phyloP scores from a whole-genome alignment of 192 early-diverging fungal genomes.

The Dissophora globulifera region DNA sequence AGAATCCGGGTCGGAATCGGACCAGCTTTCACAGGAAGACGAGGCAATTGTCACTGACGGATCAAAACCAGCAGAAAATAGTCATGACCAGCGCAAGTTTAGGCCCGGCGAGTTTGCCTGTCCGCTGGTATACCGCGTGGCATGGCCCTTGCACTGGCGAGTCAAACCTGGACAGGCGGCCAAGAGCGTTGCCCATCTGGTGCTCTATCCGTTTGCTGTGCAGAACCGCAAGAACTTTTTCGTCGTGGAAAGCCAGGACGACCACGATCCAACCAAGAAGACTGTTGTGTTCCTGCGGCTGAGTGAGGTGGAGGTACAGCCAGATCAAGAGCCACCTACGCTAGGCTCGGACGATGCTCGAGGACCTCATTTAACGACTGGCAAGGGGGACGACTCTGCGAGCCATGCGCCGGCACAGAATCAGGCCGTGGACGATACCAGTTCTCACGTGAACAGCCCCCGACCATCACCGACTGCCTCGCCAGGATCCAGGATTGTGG shows the following conservation, averaged over 20 bases:
- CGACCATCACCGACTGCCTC: slow-evolving; percentile 54
- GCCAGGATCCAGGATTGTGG: slow-evolving; percentile 46
- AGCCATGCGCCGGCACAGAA: not conserved
- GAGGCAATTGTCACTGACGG: slow-evolving; percentile 51
- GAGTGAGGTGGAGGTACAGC: slow-evolving; percentile 47
- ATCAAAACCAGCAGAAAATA: slow-evolving; percentile 8
- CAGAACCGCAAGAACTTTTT: slow-evolving; percentile 81
- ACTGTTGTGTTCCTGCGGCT: slow-evolving; percentile 44
- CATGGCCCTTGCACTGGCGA: slow-evolving; percentile 81
- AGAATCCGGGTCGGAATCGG: slow-evolving; percentile 55
- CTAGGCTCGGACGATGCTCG: slow-evolving; percentile 13
- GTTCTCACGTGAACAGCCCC: slow-evolving; percentile 48
- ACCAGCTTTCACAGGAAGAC: slow-evolving; percentile 66
- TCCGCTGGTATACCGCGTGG: slow-evolving; percentile 66
- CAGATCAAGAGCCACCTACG: slow-evolving; percentile 6
- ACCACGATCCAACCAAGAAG: slow-evolving; percentile 66
- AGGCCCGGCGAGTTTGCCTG: slow-evolving; percentile 77
- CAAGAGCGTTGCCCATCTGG: slow-evolving; percentile 62
- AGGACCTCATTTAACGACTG: slow-evolving; percentile 9
- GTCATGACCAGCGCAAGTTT: slow-evolving; percentile 56
- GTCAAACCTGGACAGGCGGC: slow-evolving; percentile 73
- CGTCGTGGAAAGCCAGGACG: slow-evolving; percentile 65
- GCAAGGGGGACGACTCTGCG: not conserved
- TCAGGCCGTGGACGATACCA: slow-evolving; percentile 36
- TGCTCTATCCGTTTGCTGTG: slow-evolving; percentile 70